These are phyloP conservation scores for Calonectria fujianensis DNA, from an alignment of 2,329 filamentous ascomycete species.

Conservation along the genomic window DNA sequence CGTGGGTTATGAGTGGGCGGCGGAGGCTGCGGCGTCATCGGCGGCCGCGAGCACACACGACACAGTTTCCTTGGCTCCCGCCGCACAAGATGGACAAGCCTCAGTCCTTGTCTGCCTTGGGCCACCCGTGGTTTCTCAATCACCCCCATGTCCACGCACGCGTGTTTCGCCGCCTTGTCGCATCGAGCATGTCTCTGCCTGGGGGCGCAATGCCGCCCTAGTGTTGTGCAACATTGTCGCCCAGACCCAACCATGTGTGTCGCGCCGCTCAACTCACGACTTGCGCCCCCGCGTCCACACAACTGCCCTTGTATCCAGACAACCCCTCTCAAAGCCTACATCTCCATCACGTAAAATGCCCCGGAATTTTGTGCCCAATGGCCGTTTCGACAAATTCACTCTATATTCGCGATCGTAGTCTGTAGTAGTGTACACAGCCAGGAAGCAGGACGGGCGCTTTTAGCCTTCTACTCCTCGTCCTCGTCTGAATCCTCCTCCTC, in stretches of 20 bases:
- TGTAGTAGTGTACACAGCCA: slow-evolving; percentile 58
- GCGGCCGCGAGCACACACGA: slow-evolving; percentile 47
- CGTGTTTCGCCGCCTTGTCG: neutral
- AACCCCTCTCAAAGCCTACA: slow-evolving; percentile 55
- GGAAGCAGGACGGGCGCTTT: slow-evolving; percentile 43
- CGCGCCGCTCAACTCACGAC: slow-evolving; percentile 54
- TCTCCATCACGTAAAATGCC: slow-evolving; percentile 47
- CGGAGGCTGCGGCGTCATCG: slow-evolving; percentile 50
- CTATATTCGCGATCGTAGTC: slow-evolving; percentile 56
- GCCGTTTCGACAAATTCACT: slow-evolving; percentile 52
- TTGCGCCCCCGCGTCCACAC: slow-evolving; percentile 54
- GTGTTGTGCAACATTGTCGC: slow-evolving; percentile 42
- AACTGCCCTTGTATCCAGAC: slow-evolving; percentile 56
- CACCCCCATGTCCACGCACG: neutral
- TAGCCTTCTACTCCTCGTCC: slow-evolving; percentile 54
- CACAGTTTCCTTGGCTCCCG: slow-evolving; percentile 25
- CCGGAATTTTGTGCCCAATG: slow-evolving; percentile 44
- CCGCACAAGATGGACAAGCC: slow-evolving; percentile 4
- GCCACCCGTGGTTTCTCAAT: neutral
- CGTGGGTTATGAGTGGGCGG: slow-evolving; percentile 30
- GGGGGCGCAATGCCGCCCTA: slow-evolving; percentile 26
- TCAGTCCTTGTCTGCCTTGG: slow-evolving; percentile 5
- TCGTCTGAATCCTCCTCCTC: slow-evolving; percentile 80
- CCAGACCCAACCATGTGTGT: slow-evolving; percentile 46
- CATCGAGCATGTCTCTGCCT: neutral